phyloP scores from a whole-genome alignment of 2,329 filamentous ascomycete genomes.

The Scytalidium sp. region DNA sequence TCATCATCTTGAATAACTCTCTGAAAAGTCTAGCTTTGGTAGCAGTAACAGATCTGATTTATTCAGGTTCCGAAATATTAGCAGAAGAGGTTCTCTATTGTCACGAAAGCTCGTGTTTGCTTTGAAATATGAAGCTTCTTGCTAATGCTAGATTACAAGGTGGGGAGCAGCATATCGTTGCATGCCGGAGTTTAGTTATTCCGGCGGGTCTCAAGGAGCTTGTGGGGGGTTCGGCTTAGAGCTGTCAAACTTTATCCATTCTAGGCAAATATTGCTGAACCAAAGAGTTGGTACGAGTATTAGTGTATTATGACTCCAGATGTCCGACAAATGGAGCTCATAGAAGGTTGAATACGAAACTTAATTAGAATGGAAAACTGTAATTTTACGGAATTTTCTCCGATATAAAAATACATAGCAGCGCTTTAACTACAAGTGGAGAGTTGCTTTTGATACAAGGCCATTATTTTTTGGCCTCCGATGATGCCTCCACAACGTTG shows the following conservation, averaged over 20 bases:
- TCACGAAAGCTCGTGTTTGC: neutral
- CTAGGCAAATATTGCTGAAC: too few species aligned
- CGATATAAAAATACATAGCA: constrained; percentile 25
- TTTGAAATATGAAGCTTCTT: neutral
- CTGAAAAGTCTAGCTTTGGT: neutral
- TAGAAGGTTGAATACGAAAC: too few species aligned
- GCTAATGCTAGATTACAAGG: neutral
- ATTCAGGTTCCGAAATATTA: neutral
- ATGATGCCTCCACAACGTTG: constrained; percentile 66
- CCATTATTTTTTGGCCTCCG: constrained; percentile 43
- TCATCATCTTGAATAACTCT: constrained; percentile 39
- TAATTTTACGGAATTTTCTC: neutral
- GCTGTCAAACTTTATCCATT: neutral
- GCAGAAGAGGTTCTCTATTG: neutral
- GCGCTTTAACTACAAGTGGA: constrained; percentile 41
- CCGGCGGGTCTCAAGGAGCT: neutral
- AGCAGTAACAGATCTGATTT: neutral
- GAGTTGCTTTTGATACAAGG: constrained; percentile 33
- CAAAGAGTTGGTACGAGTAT: too few species aligned
- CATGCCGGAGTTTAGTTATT: neutral
- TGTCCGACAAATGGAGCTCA: too few species aligned
- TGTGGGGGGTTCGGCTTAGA: neutral
- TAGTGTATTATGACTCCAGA: too few species aligned
- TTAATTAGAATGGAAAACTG: too few species aligned
- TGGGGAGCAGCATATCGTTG: neutral